Evolutionary conservation across 345 rosid species (phyloP).

Genomic region (Conringia planisiliqua): DNA sequence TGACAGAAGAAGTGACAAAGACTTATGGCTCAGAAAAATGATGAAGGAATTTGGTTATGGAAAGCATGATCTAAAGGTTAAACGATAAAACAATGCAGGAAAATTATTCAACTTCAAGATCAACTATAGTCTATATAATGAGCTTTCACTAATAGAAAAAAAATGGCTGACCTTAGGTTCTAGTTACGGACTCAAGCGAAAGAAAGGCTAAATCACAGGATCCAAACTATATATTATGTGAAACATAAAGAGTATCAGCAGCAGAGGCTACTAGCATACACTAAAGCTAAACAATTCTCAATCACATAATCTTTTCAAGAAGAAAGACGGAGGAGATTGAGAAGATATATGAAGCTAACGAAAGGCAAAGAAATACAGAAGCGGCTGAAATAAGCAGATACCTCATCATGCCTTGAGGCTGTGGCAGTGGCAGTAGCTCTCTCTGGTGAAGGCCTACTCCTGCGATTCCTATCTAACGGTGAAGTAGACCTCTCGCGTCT

Average conservation of each 20-base stretch:
- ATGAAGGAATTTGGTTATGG: background rate
- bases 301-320: background rate
- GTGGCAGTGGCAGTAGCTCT: slow-evolving; percentile 10
- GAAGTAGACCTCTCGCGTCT: slow-evolving; percentile 57
- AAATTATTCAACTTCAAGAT: background rate
- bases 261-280: background rate
- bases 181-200: background rate
- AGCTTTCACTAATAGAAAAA: background rate
- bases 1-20: slow-evolving; percentile 6
- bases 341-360: background rate
- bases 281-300: slow-evolving; percentile 8
- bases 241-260: background rate
- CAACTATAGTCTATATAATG: background rate
- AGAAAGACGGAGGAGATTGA: background rate
- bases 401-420: slow-evolving; percentile 65
- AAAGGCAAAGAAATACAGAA: background rate
- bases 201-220: background rate
- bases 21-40: background rate
- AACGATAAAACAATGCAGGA: background rate
- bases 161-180: slow-evolving; percentile 6
- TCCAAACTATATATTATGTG: background rate
- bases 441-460: slow-evolving; percentile 30
- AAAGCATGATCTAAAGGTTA: background rate
- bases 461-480: slow-evolving; percentile 40
- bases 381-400: slow-evolving; percentile 45